Percentiles rank a stretch among this genome's conserved stretches.
Conservation (phyloP, 306 rosid genomes). For the Cucumis melo region DNA sequence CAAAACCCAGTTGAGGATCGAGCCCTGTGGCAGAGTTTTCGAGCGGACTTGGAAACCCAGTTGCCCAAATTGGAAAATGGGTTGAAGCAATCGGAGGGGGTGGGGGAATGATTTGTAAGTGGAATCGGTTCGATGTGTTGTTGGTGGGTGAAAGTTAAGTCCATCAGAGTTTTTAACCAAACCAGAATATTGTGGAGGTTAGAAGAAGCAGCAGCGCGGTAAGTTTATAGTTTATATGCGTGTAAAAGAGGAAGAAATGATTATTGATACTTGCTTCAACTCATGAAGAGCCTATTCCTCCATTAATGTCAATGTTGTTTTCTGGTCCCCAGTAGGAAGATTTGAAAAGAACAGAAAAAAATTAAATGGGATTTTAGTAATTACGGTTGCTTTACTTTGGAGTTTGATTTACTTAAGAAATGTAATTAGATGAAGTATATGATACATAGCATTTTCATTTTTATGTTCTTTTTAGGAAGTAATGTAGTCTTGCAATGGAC, state of each 20-base stretch:
- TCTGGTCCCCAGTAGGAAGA: background rate
- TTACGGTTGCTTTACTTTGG: background rate
- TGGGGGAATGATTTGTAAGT: slow-evolving; percentile 30
- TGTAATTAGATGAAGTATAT: background rate
- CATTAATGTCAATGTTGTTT: slow-evolving; percentile 1
- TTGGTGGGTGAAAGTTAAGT: slow-evolving; percentile 33
- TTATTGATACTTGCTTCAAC: background rate
- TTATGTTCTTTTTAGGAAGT: no score
- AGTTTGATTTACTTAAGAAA: background rate
- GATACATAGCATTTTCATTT: no score
- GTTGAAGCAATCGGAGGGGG: slow-evolving; percentile 21
- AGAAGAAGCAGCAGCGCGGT: background rate
- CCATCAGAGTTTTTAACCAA: slow-evolving; percentile 38
- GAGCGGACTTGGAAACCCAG: slow-evolving; percentile 41
- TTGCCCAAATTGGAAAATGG: slow-evolving; percentile 32
- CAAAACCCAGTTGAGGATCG: slow-evolving; percentile 39
- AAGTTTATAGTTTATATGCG: background rate
- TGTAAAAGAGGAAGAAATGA: background rate
- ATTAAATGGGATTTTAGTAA: background rate
- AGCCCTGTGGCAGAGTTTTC: slow-evolving; percentile 22
- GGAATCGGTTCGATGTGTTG: slow-evolving; percentile 24
- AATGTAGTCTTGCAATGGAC: background rate
- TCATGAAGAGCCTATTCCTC: slow-evolving; percentile 2
- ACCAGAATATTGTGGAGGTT: background rate
- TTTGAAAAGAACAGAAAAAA: no score